These are phyloP conservation scores for Aspergillus baeticus DNA, from an alignment of 495 filamentous ascomycete species.

Conservation along the genomic window DNA sequence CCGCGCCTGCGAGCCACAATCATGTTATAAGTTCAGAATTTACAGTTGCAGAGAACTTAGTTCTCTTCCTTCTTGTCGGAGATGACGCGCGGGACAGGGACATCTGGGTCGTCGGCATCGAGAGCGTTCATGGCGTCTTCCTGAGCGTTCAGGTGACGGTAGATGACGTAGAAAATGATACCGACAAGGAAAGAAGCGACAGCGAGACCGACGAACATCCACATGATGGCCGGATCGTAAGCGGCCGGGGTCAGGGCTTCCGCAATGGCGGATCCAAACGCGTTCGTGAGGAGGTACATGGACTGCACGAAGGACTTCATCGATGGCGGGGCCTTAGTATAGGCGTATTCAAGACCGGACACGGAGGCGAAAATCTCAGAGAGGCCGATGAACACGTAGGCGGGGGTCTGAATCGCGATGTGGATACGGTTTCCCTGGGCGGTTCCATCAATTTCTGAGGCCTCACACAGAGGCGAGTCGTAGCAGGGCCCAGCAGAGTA, in stretches of 20 bases:
- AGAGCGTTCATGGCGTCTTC: constrained; percentile 50
- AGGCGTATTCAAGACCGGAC: constrained; percentile 73
- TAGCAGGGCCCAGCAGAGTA: constrained; percentile 59
- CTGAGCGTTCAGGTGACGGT: constrained; percentile 42
- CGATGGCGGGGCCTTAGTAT: constrained; percentile 77
- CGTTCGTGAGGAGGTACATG: constrained; percentile 71
- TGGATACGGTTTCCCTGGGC: constrained; percentile 50
- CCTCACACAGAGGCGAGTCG: constrained; percentile 33
- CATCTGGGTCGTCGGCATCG: constrained; percentile 29
- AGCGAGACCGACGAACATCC: constrained; percentile 66
- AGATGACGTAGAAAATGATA: constrained; percentile 44
- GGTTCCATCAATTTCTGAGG: constrained; percentile 30
- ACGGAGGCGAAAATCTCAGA: constrained; percentile 76
- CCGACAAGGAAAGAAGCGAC: constrained; percentile 41
- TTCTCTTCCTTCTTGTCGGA: constrained; percentile 12
- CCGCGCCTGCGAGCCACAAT: too few relatives aligned
- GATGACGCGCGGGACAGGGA: constrained; percentile 1
- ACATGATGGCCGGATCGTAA: constrained; percentile 67
- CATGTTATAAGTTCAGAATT: too few relatives aligned
- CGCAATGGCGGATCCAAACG: constrained; percentile 68
- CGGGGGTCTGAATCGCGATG: constrained; percentile 67
- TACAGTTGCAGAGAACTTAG: not conserved
- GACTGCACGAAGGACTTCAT: constrained; percentile 81
- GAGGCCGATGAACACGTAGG: constrained; percentile 69
- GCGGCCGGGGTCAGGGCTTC: constrained; percentile 68